Evolutionary conservation across 2,329 filamentous ascomycete species (phyloP), one percentile per base, ranked within the genome.

Genomic region (Aspergillus amoenus): DNA sequence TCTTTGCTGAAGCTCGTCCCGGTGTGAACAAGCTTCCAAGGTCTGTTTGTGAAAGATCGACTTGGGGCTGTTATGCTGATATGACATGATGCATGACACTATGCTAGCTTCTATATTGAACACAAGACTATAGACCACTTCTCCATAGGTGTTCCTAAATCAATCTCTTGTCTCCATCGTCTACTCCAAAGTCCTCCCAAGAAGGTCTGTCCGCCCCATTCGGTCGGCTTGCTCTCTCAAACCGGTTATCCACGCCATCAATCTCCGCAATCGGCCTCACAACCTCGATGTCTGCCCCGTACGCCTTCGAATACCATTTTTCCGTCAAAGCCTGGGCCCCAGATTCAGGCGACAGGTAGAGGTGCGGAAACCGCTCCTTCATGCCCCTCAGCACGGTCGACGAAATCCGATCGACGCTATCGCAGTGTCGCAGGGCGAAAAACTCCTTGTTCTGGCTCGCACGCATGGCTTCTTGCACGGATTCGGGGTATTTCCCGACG

Each of bases 401-500:
- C 0, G 84, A 85, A 39, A 88, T 85, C 45, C 86, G 83, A 56
- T 88, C 86, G 1, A 88, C 85, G 60, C 84, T 87, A 65, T 88
- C 82, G 47, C 81, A 79, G 64, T 88, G 85, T 3, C 83, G 73
- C 51, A 88, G 67, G 5, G 76, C 72, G 27, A 86, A 81, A 64
- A 88, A 87, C 1, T 82, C 79, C 0, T 74, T 68, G 1, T 81
- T 80, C 57, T 80, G 79, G 34, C 78, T 72, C 39, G 72, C 71
- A 18, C 81, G 78, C 18, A 89, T 70, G 50, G 77, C 63, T 11
- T 78, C 71, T 71, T 87, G 82, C 2, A 88, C 78, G 0, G 76
- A 70, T 0, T 77, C 73, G 0, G 83, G 75, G 59, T 88, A 84
- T 40, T 83, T 70, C 0, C 87, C 87, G 0, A 84, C 78, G 17